Conservation (phyloP, 345 rosid species). For the Populus pruinosa region DNA sequence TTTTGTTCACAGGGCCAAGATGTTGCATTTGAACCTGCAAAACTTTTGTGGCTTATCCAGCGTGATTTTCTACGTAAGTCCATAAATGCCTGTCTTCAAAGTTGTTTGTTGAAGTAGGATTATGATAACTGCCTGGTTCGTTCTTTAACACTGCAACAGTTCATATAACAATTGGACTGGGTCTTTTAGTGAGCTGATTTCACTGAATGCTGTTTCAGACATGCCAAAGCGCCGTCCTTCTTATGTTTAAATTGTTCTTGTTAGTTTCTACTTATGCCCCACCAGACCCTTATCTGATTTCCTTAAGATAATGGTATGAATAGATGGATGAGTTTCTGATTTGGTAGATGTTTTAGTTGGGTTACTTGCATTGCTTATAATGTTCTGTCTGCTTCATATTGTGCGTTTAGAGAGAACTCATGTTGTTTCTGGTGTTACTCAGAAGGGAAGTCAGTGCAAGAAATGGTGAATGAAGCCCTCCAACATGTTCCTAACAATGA, state of each 20-base stretch:
- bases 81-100: slow-evolving; percentile 6
- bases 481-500: slow-evolving; percentile 70
- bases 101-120: slow-evolving; percentile 1
- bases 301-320: slow-evolving; percentile 1
- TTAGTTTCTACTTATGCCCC: background rate
- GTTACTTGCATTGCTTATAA: background rate
- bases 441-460: slow-evolving; percentile 97
- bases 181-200: background rate
- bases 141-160: background rate
- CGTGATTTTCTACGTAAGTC: slow-evolving; percentile 97
- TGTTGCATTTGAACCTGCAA: slow-evolving; percentile 95
- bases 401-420: slow-evolving; percentile 10
- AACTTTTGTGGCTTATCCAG: slow-evolving; percentile 98
- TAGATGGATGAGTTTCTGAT: slow-evolving; percentile 3
- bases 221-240: background rate
- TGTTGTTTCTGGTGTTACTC: slow-evolving; percentile 25
- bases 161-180: background rate
- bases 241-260: background rate
- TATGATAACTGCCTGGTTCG: slow-evolving; percentile 1
- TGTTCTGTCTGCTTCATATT: background rate
- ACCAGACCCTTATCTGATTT: background rate
- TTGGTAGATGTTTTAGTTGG: slow-evolving; percentile 1
- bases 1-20: slow-evolving; percentile 74
- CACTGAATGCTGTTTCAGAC: background rate
- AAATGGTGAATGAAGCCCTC: slow-evolving; percentile 98